These are phyloP conservation scores for Ceratobasidium sp. DNA, from an alignment of 1,284 basidiomycete species.

Conservation along the genomic window DNA sequence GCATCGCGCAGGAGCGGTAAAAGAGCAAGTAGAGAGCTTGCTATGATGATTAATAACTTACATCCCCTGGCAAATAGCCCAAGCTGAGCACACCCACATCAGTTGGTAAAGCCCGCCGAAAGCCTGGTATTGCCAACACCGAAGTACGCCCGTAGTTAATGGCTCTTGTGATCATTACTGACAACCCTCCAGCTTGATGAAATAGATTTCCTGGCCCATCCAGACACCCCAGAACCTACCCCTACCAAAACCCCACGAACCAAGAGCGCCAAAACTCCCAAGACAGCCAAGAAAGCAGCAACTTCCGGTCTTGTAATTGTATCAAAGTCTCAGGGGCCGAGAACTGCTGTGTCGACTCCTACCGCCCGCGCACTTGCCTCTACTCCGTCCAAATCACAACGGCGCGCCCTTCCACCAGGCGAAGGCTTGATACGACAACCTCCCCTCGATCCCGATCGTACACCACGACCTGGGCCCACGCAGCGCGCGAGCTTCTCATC, in stretches of 20 bases:
- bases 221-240: slow-evolving; percentile 34
- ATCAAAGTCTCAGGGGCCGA: slow-evolving; percentile 1
- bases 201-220: slow-evolving; percentile 32
- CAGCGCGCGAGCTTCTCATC: slow-evolving; percentile 12
- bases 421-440: not conserved
- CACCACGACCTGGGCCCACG: slow-evolving; percentile 4
- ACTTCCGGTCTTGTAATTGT: slow-evolving; percentile 12
- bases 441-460: slow-evolving; percentile 22
- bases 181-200: slow-evolving; percentile 17
- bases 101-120: not conserved
- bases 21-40: not conserved
- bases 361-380: slow-evolving; percentile 1
- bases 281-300: slow-evolving; percentile 17
- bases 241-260: slow-evolving; percentile 38
- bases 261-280: slow-evolving; percentile 28
- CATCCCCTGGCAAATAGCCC: not conserved
- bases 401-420: slow-evolving; percentile 11
- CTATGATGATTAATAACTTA: not conserved
- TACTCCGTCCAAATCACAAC: slow-evolving; percentile 28
- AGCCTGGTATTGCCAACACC: not conserved
- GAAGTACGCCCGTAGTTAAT: not conserved
- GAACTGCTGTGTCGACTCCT: not conserved
- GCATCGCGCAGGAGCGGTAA: slow-evolving; percentile 14
- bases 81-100: slow-evolving; percentile 30
- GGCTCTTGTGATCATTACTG: not conserved